These are phyloP conservation scores for Backusella tarrabulga DNA, from an alignment of 192 early-diverging fungal species.

Conservation along the genomic window DNA sequence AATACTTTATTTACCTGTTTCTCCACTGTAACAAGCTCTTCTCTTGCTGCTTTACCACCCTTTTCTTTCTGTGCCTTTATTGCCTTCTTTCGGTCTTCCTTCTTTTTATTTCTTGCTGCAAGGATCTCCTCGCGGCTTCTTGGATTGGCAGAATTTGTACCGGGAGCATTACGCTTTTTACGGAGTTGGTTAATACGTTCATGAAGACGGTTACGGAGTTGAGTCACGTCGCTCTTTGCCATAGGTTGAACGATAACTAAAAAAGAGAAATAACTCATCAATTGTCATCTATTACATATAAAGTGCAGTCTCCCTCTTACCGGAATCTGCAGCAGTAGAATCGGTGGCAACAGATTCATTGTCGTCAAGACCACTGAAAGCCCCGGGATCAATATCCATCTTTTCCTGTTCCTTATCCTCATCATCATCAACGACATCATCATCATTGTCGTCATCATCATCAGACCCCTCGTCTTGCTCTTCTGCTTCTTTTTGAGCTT, in stretches of 20 bases:
- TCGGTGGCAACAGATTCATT: background rate
- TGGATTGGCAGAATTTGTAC: slow-evolving; percentile 47
- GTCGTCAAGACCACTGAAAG: slow-evolving; percentile 18
- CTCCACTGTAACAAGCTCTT: slow-evolving; percentile 49
- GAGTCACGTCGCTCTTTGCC: slow-evolving; percentile 47
- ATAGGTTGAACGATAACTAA: slow-evolving; percentile 33
- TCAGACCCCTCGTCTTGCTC: slow-evolving; percentile 38
- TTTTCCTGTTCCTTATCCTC: slow-evolving; percentile 29
- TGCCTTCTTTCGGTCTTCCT: slow-evolving; percentile 63
- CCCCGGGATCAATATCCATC: slow-evolving; percentile 32
- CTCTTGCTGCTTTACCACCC: slow-evolving; percentile 42
- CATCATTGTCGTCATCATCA: slow-evolving; percentile 36
- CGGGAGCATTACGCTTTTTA: slow-evolving; percentile 62
- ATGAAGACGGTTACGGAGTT: slow-evolving; percentile 60
- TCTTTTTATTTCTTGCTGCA: slow-evolving; percentile 70
- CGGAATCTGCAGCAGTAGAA: background rate
- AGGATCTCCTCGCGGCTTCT: slow-evolving; percentile 72
- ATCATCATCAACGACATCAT: slow-evolving; percentile 16
- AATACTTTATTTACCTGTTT: background rate
- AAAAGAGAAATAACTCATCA: background rate
- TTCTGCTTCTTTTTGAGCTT: slow-evolving; percentile 35
- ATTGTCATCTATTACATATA: no score
- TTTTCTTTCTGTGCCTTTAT: slow-evolving; percentile 61
- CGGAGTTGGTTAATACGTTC: slow-evolving; percentile 60
- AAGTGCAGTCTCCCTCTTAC: background rate